A percentile compares a stretch with the other conserved stretches of the same genome.
phyloP scores from a whole-genome alignment of 1,284 basidiomycete species.

The Ustilago bromivora region DNA sequence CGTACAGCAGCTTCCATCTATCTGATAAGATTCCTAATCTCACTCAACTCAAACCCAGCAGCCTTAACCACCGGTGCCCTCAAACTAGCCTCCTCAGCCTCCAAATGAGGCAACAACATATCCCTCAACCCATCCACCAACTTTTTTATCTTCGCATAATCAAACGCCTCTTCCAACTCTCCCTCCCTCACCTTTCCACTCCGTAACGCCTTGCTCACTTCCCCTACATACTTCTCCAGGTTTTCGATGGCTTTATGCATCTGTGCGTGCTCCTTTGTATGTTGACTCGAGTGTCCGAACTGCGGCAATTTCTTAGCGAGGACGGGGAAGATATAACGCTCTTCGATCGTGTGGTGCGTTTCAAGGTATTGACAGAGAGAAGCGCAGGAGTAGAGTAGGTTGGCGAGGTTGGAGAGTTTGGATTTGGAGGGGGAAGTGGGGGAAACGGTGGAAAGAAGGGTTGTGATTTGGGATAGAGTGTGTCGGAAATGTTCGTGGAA shows the following conservation, averaged over 20 bases:
- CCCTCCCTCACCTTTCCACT: conserved; percentile 24
- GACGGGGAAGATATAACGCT: conserved; percentile 59
- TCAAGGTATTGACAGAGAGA: conserved; percentile 46
- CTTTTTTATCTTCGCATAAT: conserved; percentile 29
- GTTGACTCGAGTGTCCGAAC: conserved; percentile 47
- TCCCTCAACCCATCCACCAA: conserved; percentile 29
- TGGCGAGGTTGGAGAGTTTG: conserved; percentile 23
- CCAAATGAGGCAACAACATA: conserved; percentile 53
- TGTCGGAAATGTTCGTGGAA: conserved; percentile 57
- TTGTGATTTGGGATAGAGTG: conserved; percentile 31
- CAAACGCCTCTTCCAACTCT: conserved; percentile 35
- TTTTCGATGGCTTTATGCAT: conserved; percentile 46
- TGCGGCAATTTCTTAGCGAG: conserved; percentile 58
- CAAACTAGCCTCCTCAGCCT: conserved; percentile 55
- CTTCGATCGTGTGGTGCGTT: conserved; percentile 63
- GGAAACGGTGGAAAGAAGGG: conserved; percentile 21
- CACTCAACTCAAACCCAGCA: conserved; percentile 46
- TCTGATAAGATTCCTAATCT: conserved; percentile 44
- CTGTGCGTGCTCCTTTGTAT: conserved; percentile 48
- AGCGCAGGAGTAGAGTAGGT: conserved; percentile 30
- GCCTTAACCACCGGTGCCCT: conserved; percentile 41
- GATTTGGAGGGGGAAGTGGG: conserved; percentile 16
- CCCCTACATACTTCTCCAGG: conserved; percentile 29
- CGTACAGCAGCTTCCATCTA: neutral
- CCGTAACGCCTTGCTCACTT: conserved; percentile 15